These are phyloP conservation scores for Ceriops tagal DNA, from an alignment of 345 rosid species.

Conservation along the genomic window DNA sequence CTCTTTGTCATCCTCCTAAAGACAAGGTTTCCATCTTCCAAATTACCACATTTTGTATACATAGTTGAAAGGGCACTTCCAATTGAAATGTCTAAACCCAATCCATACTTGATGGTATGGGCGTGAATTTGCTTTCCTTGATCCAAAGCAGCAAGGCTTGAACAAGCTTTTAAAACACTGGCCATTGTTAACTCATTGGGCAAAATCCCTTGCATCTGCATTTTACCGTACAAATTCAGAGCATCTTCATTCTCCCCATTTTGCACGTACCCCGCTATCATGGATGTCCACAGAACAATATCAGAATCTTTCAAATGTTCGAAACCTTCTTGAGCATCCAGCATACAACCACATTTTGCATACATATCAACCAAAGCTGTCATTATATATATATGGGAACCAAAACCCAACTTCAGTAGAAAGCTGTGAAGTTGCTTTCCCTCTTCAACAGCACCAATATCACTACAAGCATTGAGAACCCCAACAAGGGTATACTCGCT, in stretches of 20 bases:
- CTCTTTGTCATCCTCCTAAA: conserved; percentile 21
- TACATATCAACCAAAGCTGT: conserved; percentile 39
- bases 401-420: conserved; percentile 62
- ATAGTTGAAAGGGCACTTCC: conserved; percentile 32
- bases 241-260: conserved; percentile 29
- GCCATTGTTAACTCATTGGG: conserved; percentile 34
- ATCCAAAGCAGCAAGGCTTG: conserved; percentile 25
- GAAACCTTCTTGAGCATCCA: conserved; percentile 21
- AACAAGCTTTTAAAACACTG: conserved; percentile 30
- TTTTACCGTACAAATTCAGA: conserved; percentile 19
- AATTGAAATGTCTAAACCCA: conserved; percentile 8
- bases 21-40: conserved; percentile 17
- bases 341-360: conserved; percentile 25
- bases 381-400: conserved; percentile 47
- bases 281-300: conserved; percentile 30
- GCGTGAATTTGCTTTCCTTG: conserved; percentile 32
- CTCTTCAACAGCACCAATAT: conserved; percentile 46
- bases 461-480: conserved; percentile 79
- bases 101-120: conserved; percentile 23
- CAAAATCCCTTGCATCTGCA: conserved; percentile 23
- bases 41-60: conserved; percentile 30
- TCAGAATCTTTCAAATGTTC: conserved; percentile 17
- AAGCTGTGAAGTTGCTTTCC: conserved; percentile 70
- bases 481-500: conserved; percentile 71
- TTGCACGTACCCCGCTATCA: conserved; percentile 30